These are phyloP conservation scores for Gnomoniopsis sp. DNA, from an alignment of 2,329 filamentous ascomycete genomes.

Conservation along the genomic window DNA sequence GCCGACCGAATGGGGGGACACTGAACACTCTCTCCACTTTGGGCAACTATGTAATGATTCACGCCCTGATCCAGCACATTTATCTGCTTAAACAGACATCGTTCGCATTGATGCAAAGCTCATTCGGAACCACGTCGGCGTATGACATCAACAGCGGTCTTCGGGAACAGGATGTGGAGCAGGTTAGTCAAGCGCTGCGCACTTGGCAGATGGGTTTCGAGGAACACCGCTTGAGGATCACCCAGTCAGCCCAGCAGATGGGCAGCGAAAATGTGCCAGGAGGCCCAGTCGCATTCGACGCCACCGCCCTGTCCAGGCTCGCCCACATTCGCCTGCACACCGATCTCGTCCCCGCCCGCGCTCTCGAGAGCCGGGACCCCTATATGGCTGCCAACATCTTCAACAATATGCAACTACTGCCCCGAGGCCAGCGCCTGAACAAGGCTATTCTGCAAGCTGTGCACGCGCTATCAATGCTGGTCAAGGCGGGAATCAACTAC, in stretches of 20 bases:
- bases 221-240: conserved; percentile 47
- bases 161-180: conserved; percentile 53
- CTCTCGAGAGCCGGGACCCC: conserved; percentile 63
- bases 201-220: conserved; percentile 60
- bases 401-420: conserved; percentile 53
- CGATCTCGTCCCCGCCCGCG: conserved; percentile 59
- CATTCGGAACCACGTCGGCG: conserved; percentile 37
- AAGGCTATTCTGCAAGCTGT: conserved; percentile 65
- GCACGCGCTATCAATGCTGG: conserved; percentile 64
- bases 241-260: conserved; percentile 43
- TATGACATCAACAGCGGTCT: conserved; percentile 49
- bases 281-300: conserved; percentile 64
- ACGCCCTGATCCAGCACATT: conserved; percentile 69
- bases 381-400: conserved; percentile 59
- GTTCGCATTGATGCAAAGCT: conserved; percentile 27
- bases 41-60: conserved; percentile 69
- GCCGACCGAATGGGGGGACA: conserved; percentile 45
- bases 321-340: conserved; percentile 65
- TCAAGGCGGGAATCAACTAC: conserved; percentile 61
- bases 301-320: conserved; percentile 56
- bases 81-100: conserved; percentile 65
- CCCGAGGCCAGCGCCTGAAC: conserved; percentile 57
- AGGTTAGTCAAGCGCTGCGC: conserved; percentile 51
- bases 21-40: conserved; percentile 53
- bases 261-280: conserved; percentile 50